These are phyloP conservation scores for Arabidopsis arenosa DNA, from an alignment of 345 rosid genomes.

Conservation along the genomic window DNA sequence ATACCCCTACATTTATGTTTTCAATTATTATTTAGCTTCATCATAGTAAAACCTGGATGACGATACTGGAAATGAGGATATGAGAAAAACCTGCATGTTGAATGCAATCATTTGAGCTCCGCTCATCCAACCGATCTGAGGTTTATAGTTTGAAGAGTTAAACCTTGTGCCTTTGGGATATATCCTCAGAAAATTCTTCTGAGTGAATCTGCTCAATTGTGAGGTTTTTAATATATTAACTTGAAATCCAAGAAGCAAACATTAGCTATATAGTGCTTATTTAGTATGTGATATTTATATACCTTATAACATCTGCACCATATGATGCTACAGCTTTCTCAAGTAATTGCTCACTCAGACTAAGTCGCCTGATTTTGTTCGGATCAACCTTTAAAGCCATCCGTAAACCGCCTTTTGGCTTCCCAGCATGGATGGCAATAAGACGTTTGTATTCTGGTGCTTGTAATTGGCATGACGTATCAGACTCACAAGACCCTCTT, in stretches of 20 bases:
- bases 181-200: slow-evolving; percentile 59
- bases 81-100: slow-evolving; percentile 77
- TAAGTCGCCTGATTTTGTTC: slow-evolving; percentile 47
- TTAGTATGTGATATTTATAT: slow-evolving; percentile 5
- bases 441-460: slow-evolving; percentile 49
- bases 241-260: slow-evolving; percentile 21
- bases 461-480: slow-evolving; percentile 35
- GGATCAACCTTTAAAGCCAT: slow-evolving; percentile 49
- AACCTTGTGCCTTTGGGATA: slow-evolving; percentile 67
- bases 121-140: slow-evolving; percentile 66
- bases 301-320: slow-evolving; percentile 49
- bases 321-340: slow-evolving; percentile 48
- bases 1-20: slow-evolving; percentile 56
- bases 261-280: neutral
- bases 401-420: slow-evolving; percentile 46
- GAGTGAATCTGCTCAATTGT: slow-evolving; percentile 49
- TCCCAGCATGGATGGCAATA: slow-evolving; percentile 49
- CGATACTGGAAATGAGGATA: neutral
- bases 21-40: neutral
- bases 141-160: slow-evolving; percentile 68
- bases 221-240: neutral
- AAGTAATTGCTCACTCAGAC: slow-evolving; percentile 49
- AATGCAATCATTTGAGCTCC: slow-evolving; percentile 96
- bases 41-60: neutral
- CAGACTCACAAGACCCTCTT: slow-evolving; percentile 35